Percentiles rank a stretch among this genome's conserved stretches.
phyloP scores from a whole-genome alignment of 495 filamentous ascomycete genomes.

The Tuber microsphaerosporum region DNA sequence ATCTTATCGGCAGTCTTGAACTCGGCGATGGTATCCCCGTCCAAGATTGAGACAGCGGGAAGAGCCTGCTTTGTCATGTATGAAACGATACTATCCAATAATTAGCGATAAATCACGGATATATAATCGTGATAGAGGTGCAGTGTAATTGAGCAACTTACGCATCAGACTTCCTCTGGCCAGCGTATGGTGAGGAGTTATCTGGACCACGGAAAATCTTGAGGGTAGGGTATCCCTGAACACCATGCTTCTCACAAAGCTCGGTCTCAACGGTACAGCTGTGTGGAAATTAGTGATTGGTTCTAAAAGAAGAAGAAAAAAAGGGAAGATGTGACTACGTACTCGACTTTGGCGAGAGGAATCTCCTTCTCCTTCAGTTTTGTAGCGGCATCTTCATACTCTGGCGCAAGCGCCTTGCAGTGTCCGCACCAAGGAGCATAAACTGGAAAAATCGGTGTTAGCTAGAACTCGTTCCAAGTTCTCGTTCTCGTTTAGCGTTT shows the following conservation, averaged over 20 bases:
- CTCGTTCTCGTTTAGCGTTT: background rate
- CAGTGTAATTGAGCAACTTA: constrained; percentile 48
- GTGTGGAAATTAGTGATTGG: constrained; percentile 3
- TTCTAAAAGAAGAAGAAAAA: background rate
- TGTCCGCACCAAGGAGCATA: constrained; percentile 72
- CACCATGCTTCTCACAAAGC: constrained; percentile 79
- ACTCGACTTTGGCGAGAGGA: constrained; percentile 80
- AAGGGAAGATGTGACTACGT: constrained; percentile 7
- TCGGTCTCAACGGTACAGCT: constrained; percentile 85
- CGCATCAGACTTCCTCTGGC: constrained; percentile 84
- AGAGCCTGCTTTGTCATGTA: constrained; percentile 99
- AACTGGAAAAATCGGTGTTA: constrained; percentile 46
- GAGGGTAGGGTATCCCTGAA: constrained; percentile 95
- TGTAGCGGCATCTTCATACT: constrained; percentile 86
- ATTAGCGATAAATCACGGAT: background rate
- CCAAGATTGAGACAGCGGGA: constrained; percentile 77
- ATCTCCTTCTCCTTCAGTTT: constrained; percentile 94
- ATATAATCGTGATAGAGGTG: background rate
- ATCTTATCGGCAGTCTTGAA: constrained; percentile 99
- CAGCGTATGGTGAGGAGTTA: constrained; percentile 71
- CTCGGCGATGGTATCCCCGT: constrained; percentile 73
- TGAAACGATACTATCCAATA: constrained; percentile 66
- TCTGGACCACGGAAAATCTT: constrained; percentile 98
- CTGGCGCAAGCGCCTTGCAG: constrained; percentile 77
- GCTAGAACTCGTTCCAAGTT: constrained; percentile 17